A percentile compares a stretch with the other conserved stretches of the same genome.
phyloP scores from a whole-genome alignment of 2,329 filamentous ascomycete species.

The Microcyclospora pomicola region DNA sequence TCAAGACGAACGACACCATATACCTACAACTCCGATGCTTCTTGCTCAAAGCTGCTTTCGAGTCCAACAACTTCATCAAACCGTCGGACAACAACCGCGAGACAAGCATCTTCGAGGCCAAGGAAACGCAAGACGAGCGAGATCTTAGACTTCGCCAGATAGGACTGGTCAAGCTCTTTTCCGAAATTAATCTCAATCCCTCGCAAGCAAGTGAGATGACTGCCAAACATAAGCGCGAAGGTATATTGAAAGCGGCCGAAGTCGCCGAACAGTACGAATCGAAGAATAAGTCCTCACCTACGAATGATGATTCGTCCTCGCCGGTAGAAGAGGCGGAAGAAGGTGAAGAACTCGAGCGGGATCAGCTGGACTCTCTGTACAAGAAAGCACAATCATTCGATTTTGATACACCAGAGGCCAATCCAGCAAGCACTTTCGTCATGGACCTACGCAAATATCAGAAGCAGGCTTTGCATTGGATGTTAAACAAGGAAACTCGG shows the following conservation, averaged over 20 bases:
- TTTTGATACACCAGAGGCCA: conserved; percentile 75
- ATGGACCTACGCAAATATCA: conserved; percentile 85
- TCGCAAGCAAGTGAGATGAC: conserved; percentile 59
- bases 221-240: conserved; percentile 67
- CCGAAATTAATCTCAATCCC: conserved; percentile 74
- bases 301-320: conserved; percentile 39
- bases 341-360: conserved; percentile 81
- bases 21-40: conserved; percentile 76
- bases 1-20: conserved; percentile 87
- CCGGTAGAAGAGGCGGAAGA: conserved; percentile 54
- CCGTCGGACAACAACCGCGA: conserved; percentile 56
- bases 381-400: conserved; percentile 95
- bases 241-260: conserved; percentile 74
- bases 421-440: conserved; percentile 67
- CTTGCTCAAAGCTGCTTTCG: conserved; percentile 61
- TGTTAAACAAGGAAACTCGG: conserved; percentile 84
- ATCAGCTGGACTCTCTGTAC: conserved; percentile 86
- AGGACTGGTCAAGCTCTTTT: conserved; percentile 73
- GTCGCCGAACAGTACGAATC: conserved; percentile 59
- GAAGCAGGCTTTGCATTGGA: conserved; percentile 91
- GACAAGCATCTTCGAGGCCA: conserved; percentile 64
- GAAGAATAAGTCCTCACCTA: conserved; percentile 26
- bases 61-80: conserved; percentile 46
- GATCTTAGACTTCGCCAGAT: conserved; percentile 73
- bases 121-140: conserved; percentile 75